phyloP scores from a whole-genome alignment of 768 basidiomycete genomes.

The Jaapia argillacea region DNA sequence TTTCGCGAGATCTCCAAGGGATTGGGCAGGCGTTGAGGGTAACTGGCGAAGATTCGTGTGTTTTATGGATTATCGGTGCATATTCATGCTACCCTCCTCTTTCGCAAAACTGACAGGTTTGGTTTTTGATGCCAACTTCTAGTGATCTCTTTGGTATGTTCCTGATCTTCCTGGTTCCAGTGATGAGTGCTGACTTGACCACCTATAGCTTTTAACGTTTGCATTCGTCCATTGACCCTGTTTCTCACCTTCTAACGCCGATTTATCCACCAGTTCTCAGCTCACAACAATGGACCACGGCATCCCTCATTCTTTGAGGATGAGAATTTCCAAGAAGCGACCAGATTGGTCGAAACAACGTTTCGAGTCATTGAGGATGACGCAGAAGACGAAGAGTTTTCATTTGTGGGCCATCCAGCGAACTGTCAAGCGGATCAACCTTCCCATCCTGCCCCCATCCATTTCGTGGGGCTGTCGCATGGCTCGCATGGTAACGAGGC shows the following conservation, averaged over 20 bases:
- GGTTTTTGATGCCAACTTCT: too few relatives aligned
- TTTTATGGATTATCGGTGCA: constrained; percentile 71
- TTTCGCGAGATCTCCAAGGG: constrained; percentile 12
- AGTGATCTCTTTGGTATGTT: constrained; percentile 36
- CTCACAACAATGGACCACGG: too few relatives aligned
- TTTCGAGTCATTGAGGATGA: constrained; percentile 33
- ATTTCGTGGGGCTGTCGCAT: constrained; percentile 18
- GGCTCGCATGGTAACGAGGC: constrained; percentile 18
- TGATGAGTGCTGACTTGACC: too few relatives aligned
- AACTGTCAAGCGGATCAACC: not conserved
- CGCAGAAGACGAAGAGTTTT: constrained; percentile 4
- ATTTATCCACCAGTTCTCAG: constrained; percentile 3
- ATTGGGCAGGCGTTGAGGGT: constrained; percentile 74
- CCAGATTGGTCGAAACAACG: constrained; percentile 49
- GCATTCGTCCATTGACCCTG: too few relatives aligned
- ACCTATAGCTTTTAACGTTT: too few relatives aligned
- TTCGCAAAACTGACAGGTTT: too few relatives aligned
- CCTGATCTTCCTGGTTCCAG: not conserved
- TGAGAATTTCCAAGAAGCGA: constrained; percentile 50
- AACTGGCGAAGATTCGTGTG: constrained; percentile 68
- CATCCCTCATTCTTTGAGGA: constrained; percentile 44
- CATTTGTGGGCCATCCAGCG: not conserved
- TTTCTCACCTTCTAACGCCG: not conserved
- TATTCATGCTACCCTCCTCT: constrained; percentile 19
- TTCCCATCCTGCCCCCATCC: constrained; percentile 16